phyloP scores from a whole-genome alignment of 2,329 filamentous ascomycete species.

The Hymenoscyphus scutula region DNA sequence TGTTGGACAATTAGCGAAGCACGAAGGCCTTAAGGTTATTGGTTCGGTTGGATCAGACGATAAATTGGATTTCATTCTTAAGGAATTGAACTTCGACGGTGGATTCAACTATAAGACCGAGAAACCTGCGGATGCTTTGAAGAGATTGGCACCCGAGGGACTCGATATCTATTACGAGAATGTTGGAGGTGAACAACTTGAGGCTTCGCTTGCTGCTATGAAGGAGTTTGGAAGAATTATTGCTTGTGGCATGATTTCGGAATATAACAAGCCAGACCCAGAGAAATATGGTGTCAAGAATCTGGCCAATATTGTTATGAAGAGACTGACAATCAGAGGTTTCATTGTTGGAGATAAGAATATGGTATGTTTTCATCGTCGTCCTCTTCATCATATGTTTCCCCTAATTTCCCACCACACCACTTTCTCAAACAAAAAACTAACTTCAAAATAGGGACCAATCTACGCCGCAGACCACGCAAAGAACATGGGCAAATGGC shows the following conservation, averaged over 20 bases:
- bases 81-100: constrained; percentile 67
- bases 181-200: constrained; percentile 71
- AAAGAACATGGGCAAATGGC: constrained; percentile 66
- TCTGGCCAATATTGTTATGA: constrained; percentile 56
- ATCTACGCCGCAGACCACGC: constrained; percentile 60
- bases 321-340: constrained; percentile 62
- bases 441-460: constrained; percentile 41
- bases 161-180: constrained; percentile 83
- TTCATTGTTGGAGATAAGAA: constrained; percentile 64
- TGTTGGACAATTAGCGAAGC: constrained; percentile 76
- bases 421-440: too few species aligned
- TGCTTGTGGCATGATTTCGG: constrained; percentile 62
- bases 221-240: constrained; percentile 64
- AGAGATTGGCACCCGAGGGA: constrained; percentile 66
- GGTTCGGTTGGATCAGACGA: constrained; percentile 74
- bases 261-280: constrained; percentile 57
- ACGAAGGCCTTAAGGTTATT: constrained; percentile 70
- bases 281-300: constrained; percentile 62
- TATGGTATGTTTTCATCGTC: constrained; percentile 40
- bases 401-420: background rate
- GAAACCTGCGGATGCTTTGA: constrained; percentile 60
- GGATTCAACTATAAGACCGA: constrained; percentile 84
- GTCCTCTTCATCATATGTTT: background rate
- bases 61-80: constrained; percentile 72
- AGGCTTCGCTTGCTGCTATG: constrained; percentile 62